A percentile compares a stretch with the other conserved stretches of the same genome.
phyloP scores from a whole-genome alignment of 2,329 filamentous ascomycete species.

The Diatrype stigma region DNA sequence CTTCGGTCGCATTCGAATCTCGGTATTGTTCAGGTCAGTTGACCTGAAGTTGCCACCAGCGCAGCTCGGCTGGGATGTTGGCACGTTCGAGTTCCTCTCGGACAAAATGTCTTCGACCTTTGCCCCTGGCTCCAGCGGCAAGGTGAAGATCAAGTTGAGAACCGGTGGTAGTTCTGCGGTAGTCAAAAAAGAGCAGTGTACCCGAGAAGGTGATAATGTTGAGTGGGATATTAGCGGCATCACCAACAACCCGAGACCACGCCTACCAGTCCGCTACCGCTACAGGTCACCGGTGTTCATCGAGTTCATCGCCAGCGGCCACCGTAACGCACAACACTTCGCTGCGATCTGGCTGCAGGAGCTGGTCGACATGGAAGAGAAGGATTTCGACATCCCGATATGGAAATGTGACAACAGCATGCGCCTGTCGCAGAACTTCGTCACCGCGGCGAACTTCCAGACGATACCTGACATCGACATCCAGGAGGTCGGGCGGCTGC shows the following conservation, averaged over 20 bases:
- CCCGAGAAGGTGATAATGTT: conserved; percentile 52
- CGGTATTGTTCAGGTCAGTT: conserved; percentile 82
- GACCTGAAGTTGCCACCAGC: conserved; percentile 80
- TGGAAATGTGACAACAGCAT: conserved; percentile 75
- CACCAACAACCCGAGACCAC: conserved; percentile 44
- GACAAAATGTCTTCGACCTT: conserved; percentile 62
- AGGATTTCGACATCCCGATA: conserved; percentile 80
- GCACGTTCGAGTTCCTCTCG: conserved; percentile 84
- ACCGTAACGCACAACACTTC: conserved; percentile 69
- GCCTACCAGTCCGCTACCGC: conserved; percentile 83
- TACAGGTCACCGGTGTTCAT: conserved; percentile 89
- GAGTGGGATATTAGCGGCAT: conserved; percentile 45
- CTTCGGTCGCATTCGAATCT: conserved; percentile 85
- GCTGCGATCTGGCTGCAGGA: conserved; percentile 84
- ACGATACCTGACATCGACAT: conserved; percentile 71
- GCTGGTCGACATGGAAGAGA: conserved; percentile 73
- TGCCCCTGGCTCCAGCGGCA: conserved; percentile 43
- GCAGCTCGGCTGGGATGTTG: conserved; percentile 91
- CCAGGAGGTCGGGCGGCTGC: conserved; percentile 74
- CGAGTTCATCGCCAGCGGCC: conserved; percentile 70
- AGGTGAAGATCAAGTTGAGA: conserved; percentile 72
- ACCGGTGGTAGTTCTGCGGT: conserved; percentile 80
- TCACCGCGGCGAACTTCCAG: conserved; percentile 72
- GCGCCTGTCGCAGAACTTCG: conserved; percentile 85
- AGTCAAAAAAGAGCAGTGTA: conserved; percentile 61